Percentiles rank a stretch among this genome's conserved stretches.
phyloP scores from a whole-genome alignment of 2,329 filamentous ascomycete species.

The Fusarium heterosporum region DNA sequence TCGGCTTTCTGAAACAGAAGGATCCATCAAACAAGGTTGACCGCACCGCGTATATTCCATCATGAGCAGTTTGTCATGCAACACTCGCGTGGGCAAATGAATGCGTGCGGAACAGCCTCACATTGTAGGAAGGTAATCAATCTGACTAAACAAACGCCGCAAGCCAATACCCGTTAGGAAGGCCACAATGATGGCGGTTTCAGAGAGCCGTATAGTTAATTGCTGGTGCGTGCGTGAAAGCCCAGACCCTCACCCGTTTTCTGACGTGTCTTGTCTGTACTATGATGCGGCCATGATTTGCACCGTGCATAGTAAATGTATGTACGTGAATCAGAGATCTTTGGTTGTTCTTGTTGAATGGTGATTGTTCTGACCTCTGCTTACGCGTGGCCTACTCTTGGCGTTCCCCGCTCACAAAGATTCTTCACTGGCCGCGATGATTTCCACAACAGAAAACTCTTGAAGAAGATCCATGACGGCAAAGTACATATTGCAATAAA shows the following conservation, averaged over 20 bases:
- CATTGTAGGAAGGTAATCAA: conserved; percentile 14
- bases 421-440: background rate
- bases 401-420: conserved; percentile 21
- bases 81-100: background rate
- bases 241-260: background rate
- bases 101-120: background rate
- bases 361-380: conserved; percentile 2
- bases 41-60: background rate
- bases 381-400: conserved; percentile 26
- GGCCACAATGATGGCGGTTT: conserved; percentile 19
- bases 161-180: conserved; percentile 23
- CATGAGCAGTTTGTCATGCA: background rate
- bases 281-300: background rate
- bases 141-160: conserved; percentile 11
- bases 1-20: background rate
- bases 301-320: background rate
- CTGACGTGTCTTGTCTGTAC: background rate
- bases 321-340: background rate
- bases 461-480: background rate
- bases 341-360: conserved; percentile 5
- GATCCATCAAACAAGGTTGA: background rate
- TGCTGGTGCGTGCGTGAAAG: background rate
- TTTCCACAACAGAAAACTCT: background rate
- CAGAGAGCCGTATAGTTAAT: background rate
- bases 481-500: background rate